These are phyloP conservation scores for Cercospora sp. DNA, from an alignment of 2,329 filamentous ascomycete species.

Conservation along the genomic window DNA sequence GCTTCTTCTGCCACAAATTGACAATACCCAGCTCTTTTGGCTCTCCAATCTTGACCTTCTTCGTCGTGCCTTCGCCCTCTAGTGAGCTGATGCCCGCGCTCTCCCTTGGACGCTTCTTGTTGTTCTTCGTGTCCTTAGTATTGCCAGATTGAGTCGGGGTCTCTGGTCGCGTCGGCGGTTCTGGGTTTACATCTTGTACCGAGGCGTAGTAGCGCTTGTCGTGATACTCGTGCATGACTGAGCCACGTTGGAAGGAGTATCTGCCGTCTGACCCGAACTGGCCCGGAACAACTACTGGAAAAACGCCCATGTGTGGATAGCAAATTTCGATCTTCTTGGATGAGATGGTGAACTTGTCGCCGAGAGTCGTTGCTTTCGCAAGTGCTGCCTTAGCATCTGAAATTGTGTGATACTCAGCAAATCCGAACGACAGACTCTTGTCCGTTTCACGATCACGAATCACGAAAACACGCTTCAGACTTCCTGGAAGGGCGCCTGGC, in stretches of 20 bases:
- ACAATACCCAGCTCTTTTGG: constrained; percentile 27
- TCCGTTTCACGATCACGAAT: constrained; percentile 71
- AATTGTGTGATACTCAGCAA: constrained; percentile 77
- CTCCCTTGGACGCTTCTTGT: constrained; percentile 24
- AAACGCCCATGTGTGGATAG: constrained; percentile 82
- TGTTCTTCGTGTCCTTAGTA: constrained; percentile 21
- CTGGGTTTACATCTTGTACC: constrained; percentile 26
- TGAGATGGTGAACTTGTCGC: constrained; percentile 71
- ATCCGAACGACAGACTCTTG: constrained; percentile 78
- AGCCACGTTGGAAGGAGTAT: constrained; percentile 23
- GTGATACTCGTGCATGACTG: constrained; percentile 27
- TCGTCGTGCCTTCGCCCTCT: constrained; percentile 48
- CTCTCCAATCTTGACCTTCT: constrained; percentile 55
- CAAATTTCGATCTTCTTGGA: constrained; percentile 70
- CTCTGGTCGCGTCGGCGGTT: constrained; percentile 21
- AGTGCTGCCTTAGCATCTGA: constrained; percentile 73
- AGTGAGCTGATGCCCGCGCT: constrained; percentile 12
- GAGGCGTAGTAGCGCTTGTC: constrained; percentile 31
- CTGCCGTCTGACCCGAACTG: constrained; percentile 41
- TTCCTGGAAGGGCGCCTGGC: constrained; percentile 62
- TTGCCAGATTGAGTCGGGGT: not conserved
- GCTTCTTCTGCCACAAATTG: constrained; percentile 33
- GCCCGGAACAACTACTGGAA: constrained; percentile 67
- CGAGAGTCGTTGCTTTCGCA: constrained; percentile 68
- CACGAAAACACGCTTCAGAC: constrained; percentile 74